These are phyloP conservation scores for Populus alba DNA, from an alignment of 345 rosid genomes.

Conservation along the genomic window DNA sequence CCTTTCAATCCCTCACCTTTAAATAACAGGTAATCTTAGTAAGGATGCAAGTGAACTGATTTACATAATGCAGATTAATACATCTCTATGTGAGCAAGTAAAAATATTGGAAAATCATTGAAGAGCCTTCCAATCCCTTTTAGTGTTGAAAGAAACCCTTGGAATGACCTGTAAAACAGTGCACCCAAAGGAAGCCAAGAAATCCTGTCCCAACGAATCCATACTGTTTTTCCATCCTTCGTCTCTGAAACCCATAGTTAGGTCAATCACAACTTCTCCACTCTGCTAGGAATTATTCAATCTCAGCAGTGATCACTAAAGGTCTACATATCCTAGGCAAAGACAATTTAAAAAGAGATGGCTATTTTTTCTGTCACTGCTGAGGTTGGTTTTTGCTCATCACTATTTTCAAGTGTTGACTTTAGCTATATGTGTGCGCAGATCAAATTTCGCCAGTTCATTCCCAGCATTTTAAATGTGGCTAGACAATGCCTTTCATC, in stretches of 20 bases:
- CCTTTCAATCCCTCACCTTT: neutral
- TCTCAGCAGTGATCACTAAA: neutral
- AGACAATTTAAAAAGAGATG: neutral
- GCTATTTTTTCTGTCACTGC: neutral
- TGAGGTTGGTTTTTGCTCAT: neutral
- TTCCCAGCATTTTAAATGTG: conserved; percentile 94
- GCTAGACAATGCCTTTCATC: conserved; percentile 87
- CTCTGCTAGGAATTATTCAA: neutral
- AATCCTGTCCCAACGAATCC: no score
- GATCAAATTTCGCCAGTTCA: conserved; percentile 94
- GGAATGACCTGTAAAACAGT: no score
- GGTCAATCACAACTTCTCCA: neutral
- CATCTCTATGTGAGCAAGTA: neutral
- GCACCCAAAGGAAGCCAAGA: no score
- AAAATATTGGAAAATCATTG: neutral
- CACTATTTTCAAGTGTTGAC: neutral
- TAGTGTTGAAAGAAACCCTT: no score
- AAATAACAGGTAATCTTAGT: neutral
- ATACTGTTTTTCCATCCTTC: no score
- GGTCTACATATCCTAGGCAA: neutral
- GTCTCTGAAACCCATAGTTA: neutral
- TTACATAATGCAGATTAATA: neutral
- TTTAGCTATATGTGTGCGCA: conserved; percentile 24
- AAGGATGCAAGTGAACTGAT: neutral
- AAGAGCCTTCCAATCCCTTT: no score